Evolutionary conservation across 371 early-diverging fungal species (phyloP).

Genomic region (Mucor racemosus): DNA sequence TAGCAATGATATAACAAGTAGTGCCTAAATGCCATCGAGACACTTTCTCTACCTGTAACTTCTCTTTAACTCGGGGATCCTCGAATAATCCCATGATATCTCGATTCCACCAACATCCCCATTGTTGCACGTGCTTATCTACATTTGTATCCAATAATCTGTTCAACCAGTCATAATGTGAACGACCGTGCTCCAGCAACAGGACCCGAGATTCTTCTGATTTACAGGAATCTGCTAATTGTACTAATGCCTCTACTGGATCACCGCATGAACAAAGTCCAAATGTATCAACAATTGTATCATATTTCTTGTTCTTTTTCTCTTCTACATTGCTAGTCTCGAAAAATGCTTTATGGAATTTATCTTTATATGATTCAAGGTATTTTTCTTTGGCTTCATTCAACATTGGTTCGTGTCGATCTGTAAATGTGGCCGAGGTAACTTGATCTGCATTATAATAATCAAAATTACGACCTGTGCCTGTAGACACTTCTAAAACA

Average conservation of each 20-base stretch:
- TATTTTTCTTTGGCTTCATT: conserved; percentile 56
- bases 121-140: conserved; percentile 71
- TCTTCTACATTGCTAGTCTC: conserved; percentile 44
- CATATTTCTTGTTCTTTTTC: conserved; percentile 41
- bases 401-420: conserved; percentile 66
- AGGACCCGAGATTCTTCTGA: conserved; percentile 64
- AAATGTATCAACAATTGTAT: conserved; percentile 85
- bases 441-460: conserved; percentile 57
- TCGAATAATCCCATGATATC: conserved; percentile 72
- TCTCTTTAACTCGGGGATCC: conserved; percentile 55
- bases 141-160: conserved; percentile 71
- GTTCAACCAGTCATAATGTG: conserved; percentile 70
- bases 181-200: conserved; percentile 82
- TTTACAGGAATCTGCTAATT: conserved; percentile 67
- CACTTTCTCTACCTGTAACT: conserved; percentile 60
- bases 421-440: conserved; percentile 60
- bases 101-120: conserved; percentile 93
- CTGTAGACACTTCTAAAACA: conserved; percentile 68
- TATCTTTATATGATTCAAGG: conserved; percentile 29
- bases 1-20: conserved; percentile 70
- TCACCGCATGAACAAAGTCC: conserved; percentile 78
- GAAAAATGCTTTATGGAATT: conserved; percentile 44
- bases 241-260: conserved; percentile 68
- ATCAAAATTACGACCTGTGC: conserved; percentile 74
- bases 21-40: conserved; percentile 84